phyloP scores from a whole-genome alignment of 2,329 filamentous ascomycete species.

The Lasiodiplodia sp. region DNA sequence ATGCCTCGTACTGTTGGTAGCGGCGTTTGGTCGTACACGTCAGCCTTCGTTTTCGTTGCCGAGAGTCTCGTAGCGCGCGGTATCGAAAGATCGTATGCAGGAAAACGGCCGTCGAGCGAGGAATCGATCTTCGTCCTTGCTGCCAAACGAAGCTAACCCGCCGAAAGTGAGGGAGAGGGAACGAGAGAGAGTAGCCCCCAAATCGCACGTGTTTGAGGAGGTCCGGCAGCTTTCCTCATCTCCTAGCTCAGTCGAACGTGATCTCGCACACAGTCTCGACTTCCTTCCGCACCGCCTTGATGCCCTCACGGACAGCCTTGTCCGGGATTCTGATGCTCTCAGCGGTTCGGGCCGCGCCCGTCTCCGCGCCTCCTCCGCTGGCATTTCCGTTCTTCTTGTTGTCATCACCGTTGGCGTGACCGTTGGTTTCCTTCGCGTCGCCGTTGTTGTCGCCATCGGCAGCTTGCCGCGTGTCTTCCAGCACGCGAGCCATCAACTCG shows the following conservation, averaged over 20 bases:
- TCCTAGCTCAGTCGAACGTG: slow-evolving; percentile 33
- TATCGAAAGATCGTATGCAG: not conserved
- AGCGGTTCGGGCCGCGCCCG: slow-evolving; percentile 45
- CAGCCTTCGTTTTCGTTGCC: not conserved
- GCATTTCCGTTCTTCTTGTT: slow-evolving; percentile 32
- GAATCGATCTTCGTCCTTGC: not conserved
- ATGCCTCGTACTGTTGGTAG: not conserved
- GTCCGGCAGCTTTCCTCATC: not conserved
- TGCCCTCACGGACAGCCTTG: slow-evolving; percentile 58
- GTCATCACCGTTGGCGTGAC: slow-evolving; percentile 20
- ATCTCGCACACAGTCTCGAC: slow-evolving; percentile 58
- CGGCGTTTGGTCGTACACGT: not conserved
- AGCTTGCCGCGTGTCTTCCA: slow-evolving; percentile 53
- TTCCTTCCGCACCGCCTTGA: slow-evolving; percentile 59
- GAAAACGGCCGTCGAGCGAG: not conserved
- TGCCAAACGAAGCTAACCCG: not conserved
- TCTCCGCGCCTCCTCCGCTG: slow-evolving; percentile 37
- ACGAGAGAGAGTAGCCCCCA: not conserved
- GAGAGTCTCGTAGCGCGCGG: not conserved
- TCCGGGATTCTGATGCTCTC: slow-evolving; percentile 54
- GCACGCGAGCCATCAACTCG: slow-evolving; percentile 62
- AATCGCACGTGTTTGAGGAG: not conserved
- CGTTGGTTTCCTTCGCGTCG: slow-evolving; percentile 33
- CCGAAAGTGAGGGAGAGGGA: not conserved
- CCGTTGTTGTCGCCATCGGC: slow-evolving; percentile 40